phyloP scores from a whole-genome alignment of 140 eudicot genomes.

The Flaveria floridana region DNA sequence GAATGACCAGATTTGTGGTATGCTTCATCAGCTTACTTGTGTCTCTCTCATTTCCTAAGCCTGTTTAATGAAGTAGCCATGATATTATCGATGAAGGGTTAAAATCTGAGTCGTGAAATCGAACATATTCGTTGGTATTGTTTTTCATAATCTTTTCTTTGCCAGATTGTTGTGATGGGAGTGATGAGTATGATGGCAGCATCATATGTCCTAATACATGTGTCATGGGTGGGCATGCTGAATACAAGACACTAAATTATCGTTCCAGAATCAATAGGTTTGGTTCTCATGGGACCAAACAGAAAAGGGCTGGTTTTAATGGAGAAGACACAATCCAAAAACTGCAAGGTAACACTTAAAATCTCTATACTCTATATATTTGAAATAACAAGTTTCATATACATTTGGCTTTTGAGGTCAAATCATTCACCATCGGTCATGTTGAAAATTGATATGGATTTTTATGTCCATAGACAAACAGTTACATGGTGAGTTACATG shows the following conservation, averaged over 20 bases:
- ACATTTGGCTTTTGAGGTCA: conserved; percentile 5
- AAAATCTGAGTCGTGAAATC: not conserved
- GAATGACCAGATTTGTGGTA: conserved; percentile 93
- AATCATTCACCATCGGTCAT: not conserved
- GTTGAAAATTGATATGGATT: not conserved
- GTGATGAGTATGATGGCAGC: conserved; percentile 82
- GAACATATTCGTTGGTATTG: not conserved
- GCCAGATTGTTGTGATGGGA: conserved; percentile 96
- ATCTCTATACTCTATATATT: not conserved
- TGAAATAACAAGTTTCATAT: not conserved
- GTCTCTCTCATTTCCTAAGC: too few relatives aligned
- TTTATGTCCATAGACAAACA: not conserved
- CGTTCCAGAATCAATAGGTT: conserved; percentile 29
- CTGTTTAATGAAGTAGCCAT: not conserved
- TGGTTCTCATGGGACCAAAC: conserved; percentile 37
- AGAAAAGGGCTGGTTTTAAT: conserved; percentile 25
- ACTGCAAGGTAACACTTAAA: conserved; percentile 46
- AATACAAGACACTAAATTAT: conserved; percentile 39
- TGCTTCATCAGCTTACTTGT: conserved; percentile 8
- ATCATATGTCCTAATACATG: conserved; percentile 74
- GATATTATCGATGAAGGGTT: not conserved
- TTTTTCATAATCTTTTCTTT: not conserved
- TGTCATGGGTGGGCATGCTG: conserved; percentile 88
- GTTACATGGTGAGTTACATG: not conserved
- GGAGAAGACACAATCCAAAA: conserved; percentile 49